Percentiles rank a stretch among this genome's conserved stretches.
Evolutionary conservation across 2,329 filamentous ascomycete genomes (phyloP).

Genomic region (Thermothelomyces thermophilus): DNA sequence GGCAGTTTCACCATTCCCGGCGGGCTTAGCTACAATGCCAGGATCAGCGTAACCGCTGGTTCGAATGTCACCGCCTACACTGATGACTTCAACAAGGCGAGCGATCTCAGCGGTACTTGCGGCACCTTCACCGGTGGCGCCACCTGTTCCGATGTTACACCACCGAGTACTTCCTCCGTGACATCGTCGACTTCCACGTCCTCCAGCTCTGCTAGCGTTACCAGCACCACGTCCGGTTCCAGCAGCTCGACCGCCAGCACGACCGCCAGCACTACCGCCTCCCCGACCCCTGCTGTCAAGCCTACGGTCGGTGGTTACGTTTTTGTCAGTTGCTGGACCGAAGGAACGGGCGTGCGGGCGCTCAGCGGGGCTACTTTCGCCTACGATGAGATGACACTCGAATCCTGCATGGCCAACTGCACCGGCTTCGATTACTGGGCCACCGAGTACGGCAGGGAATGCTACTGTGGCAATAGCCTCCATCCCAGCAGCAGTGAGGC

Average conservation of each 20-base stretch:
- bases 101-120: constrained; percentile 40
- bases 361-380: constrained; percentile 36
- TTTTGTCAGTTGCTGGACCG: constrained; percentile 44
- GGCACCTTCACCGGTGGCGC: constrained; percentile 33
- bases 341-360: constrained; percentile 39
- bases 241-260: constrained; percentile 23
- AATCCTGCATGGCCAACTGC: constrained; percentile 42
- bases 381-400: constrained; percentile 45
- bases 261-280: constrained; percentile 24
- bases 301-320: constrained; percentile 38
- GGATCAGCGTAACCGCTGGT: constrained; percentile 40
- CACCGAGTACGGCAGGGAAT: constrained; percentile 47
- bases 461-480: constrained; percentile 44
- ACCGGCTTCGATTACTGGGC: constrained; percentile 42
- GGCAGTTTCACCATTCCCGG: constrained; percentile 39
- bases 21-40: constrained; percentile 38
- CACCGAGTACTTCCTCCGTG: constrained; percentile 19
- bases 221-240: constrained; percentile 16
- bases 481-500: constrained; percentile 29
- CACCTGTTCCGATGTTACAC: constrained; percentile 20
- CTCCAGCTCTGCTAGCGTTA: constrained; percentile 9
- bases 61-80: constrained; percentile 29
- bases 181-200: constrained; percentile 12
- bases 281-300: constrained; percentile 33
- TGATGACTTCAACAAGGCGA: constrained; percentile 45